These are phyloP conservation scores for Malassezia vespertilionis DNA, from an alignment of 1,284 basidiomycete species.

Conservation along the genomic window DNA sequence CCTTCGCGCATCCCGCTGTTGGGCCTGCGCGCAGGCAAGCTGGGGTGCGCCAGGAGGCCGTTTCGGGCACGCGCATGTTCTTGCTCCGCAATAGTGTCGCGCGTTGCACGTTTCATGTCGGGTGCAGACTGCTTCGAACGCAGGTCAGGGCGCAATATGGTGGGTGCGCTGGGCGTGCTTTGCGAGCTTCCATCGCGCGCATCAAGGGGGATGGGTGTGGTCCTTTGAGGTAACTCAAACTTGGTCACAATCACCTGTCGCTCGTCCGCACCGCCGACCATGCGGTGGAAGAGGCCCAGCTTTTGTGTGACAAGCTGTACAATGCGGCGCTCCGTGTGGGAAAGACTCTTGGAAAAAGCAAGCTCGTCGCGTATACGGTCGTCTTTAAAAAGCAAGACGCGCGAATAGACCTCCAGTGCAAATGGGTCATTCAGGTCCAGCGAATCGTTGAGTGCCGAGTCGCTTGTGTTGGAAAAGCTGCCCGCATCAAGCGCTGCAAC, in stretches of 20 bases:
- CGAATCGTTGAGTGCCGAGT: constrained; percentile 49
- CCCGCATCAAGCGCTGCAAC: background rate
- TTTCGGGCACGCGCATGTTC: too few species aligned
- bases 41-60: too few species aligned
- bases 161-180: constrained; percentile 34
- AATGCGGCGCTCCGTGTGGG: constrained; percentile 73
- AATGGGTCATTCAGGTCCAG: constrained; percentile 91
- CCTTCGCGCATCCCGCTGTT: constrained; percentile 33
- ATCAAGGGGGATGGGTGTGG: constrained; percentile 16
- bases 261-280: constrained; percentile 81
- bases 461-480: background rate
- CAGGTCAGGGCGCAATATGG: constrained; percentile 24
- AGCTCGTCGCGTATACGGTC: constrained; percentile 95
- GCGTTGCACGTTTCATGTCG: constrained; percentile 34
- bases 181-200: constrained; percentile 28
- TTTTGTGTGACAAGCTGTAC: constrained; percentile 94
- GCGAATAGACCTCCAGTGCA: constrained; percentile 91
- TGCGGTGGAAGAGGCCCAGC: constrained; percentile 85
- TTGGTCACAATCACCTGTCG: constrained; percentile 71
- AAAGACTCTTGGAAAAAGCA: constrained; percentile 76
- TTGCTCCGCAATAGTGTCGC: constrained; percentile 6
- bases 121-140: constrained; percentile 43
- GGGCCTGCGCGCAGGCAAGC: constrained; percentile 23
- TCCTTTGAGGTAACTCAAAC: constrained; percentile 21
- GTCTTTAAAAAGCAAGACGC: constrained; percentile 92